These are phyloP conservation scores for Asterionellopsis glacialis DNA, from an alignment of 108 stramenopile species.

Conservation along the genomic window DNA sequence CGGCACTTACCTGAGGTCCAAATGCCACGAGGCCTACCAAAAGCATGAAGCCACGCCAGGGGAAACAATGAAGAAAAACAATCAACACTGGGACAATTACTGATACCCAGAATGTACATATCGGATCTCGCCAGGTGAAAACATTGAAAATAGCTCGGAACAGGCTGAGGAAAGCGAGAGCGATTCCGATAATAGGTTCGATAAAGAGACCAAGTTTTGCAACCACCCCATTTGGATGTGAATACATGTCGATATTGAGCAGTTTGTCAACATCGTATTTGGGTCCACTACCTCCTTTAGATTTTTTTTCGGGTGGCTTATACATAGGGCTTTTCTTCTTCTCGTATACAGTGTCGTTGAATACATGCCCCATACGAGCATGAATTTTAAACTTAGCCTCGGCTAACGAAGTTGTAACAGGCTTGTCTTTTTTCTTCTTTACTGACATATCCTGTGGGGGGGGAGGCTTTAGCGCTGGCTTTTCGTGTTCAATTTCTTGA, in stretches of 20 bases:
- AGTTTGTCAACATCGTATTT: conserved; percentile 30
- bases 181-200: conserved; percentile 28
- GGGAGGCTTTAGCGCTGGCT: not conserved
- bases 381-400: conserved; percentile 42
- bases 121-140: conserved; percentile 66
- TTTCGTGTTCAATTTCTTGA: not conserved
- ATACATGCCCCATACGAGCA: conserved; percentile 24
- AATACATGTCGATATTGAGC: conserved; percentile 31
- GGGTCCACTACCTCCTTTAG: not conserved
- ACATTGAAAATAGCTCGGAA: conserved; percentile 52
- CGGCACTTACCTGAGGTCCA: conserved; percentile 43
- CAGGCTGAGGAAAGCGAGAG: conserved; percentile 14
- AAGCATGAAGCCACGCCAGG: conserved; percentile 61
- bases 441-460: conserved; percentile 7
- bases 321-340: conserved; percentile 18
- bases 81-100: conserved; percentile 16
- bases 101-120: conserved; percentile 48
- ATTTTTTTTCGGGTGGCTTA: not conserved
- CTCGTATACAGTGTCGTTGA: conserved; percentile 34
- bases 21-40: conserved; percentile 38
- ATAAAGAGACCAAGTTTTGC: conserved; percentile 23
- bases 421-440: not conserved
- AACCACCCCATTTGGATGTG: conserved; percentile 27
- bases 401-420: conserved; percentile 18
- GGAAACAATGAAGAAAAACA: conserved; percentile 46